Base-by-base conservation (phyloP, 768 basidiomycete species). In the Cystofilobasidium ferigula region DNA sequence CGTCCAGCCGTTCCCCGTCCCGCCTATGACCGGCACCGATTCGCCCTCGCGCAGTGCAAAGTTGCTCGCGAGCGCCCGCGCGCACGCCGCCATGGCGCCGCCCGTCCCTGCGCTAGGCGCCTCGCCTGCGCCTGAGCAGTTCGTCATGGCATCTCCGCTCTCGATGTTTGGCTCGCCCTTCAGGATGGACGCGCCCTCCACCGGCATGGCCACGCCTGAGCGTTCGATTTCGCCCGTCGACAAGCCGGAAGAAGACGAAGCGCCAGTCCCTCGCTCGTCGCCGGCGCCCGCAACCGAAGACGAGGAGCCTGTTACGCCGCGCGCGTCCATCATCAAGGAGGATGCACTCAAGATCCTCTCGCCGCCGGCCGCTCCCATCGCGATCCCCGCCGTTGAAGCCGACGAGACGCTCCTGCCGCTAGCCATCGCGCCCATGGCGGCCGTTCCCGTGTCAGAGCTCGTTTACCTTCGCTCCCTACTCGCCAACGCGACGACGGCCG, bases 401-500 rank as follows among this genome's bases (percentile, higher is more conserved):
- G 9, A 8, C 58, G 22, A 3, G 24, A 7, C 58, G 12, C 4
- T 22, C 28, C 40, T 24, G 3, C 61, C 47, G 8, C 38, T 47
- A 16, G 38, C n/a, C n/a, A n/a, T n/a, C n/a, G n/a, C n/a, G n/a
- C n/a, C n/a, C n/a, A n/a, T n/a, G n/a, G n/a, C n/a, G n/a, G n/a
- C n/a, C n/a, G n/a, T 66, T 3, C 45, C 64, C 8, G 30, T 59
- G n/a, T 13, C 59, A 26, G 24, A 53, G 10, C 51, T 67, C 56
- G 18, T 43, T 22, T 59, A 61, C 12, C 65, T 67, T 0, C 65
- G 59, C 1, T 38, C 58, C 45, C 48, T 67, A 6, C 47, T 67
- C 28, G 56, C 65, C 26, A 30, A 61, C 30, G 65, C 65, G 7
- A 61, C 59, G 22, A 67, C 65, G 1, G 65, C 65, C 2, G 65